Evolutionary conservation across 495 filamentous ascomycete genomes (phyloP).

Genomic region (Penicillium steckii): DNA sequence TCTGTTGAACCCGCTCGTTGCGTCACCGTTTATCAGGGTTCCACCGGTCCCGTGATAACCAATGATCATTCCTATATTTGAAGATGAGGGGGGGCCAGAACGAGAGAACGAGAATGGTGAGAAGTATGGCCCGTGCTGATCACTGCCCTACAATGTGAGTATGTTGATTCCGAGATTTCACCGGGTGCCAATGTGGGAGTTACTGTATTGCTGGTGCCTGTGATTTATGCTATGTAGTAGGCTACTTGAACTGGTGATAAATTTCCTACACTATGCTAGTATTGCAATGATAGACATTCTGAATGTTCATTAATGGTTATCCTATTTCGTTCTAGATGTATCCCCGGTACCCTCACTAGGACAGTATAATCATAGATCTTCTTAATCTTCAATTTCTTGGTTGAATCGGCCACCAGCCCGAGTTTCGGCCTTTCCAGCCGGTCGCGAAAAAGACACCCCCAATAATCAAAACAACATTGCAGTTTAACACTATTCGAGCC

Average conservation of each 20-base stretch:
- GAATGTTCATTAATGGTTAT: no score
- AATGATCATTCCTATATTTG: neutral
- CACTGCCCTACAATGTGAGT: neutral
- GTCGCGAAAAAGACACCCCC: neutral
- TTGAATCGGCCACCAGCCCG: neutral
- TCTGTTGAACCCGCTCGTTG: neutral
- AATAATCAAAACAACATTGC: neutral
- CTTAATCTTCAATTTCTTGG: no score
- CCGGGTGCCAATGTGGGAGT: neutral
- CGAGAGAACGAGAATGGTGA: neutral
- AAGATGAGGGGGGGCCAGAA: neutral
- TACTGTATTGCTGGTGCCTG: no score
- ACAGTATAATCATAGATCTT: no score
- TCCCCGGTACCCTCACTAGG: no score
- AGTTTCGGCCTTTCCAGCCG: neutral
- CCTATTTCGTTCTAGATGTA: no score
- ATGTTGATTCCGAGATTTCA: neutral
- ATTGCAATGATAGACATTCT: no score
- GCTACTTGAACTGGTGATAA: no score
- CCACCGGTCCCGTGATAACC: neutral
- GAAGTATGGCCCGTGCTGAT: conserved; percentile 2
- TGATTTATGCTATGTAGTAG: no score
- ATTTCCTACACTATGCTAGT: no score
- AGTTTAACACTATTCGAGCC: neutral
- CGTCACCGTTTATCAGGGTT: neutral